Evolutionary conservation across 306 rosid genomes (phyloP), one percentile per base, ranked within the genome.

Genomic region (Parietaria judaica): DNA sequence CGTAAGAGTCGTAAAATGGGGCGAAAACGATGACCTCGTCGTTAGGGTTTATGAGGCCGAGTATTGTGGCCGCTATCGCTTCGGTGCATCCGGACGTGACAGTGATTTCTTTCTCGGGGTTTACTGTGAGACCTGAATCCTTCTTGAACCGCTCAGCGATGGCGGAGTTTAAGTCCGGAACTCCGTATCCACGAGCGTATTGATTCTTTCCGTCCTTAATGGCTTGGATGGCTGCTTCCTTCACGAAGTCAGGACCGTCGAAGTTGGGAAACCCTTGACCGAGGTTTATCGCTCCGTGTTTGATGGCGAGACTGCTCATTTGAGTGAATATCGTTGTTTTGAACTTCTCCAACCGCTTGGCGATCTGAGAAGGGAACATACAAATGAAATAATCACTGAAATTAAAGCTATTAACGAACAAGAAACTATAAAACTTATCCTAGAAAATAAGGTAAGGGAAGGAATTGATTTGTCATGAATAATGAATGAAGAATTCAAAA

Each of bases 241-340:
- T 90, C 13, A 87, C 89, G 73, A 90, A 90, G 6, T 90, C 89
- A 0, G 96, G 97, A 60, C 97, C 97, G 36, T 90, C 97, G 61
- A 87, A 90, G 71, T 90, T 90, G 45, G 97, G 97, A 64, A 90
- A 90, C 59, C 97, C 97, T 73, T 87, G 97, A 46, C 96, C 97
- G 14, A 90, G 96, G 76, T 90, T 87, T 70, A 90, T 83, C 63
- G 94, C 97, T 60, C 89, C 89, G 48, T 90, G 86, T 77, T 84
- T 81, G 72, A 73, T 54, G 17, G 96, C 99, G 11, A 92, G 88
- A 71, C 58, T 84, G 61, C 94, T 92, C 94, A 92, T 92, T 74
- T 83, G 92, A 4, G 94, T 88, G 78, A 92, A 92, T 60, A 92
- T 92, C 61, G 95, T 86, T 3, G 96, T 88, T 67, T 86, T 83